Conservation (phyloP, 192 early-diverging fungal genomes). For the Chytriomyces sp. region DNA sequence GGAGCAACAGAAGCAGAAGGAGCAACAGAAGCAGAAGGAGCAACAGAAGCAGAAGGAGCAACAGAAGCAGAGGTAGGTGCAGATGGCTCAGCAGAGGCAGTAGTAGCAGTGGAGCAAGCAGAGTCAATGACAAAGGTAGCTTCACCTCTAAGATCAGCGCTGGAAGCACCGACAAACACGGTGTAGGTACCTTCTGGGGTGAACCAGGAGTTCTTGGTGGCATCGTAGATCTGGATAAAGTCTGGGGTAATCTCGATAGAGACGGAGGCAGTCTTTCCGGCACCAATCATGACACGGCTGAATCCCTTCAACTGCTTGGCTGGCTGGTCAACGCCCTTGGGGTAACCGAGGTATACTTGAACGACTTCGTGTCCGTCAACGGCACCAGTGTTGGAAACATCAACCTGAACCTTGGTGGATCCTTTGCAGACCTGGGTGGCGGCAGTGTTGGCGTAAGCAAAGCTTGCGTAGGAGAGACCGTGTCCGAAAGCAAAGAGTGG, state of each 20-base stretch:
- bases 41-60: not conserved
- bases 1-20: not conserved
- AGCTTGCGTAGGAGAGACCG: constrained; percentile 70
- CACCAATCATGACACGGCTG: constrained; percentile 43
- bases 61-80: not conserved
- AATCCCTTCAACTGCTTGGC: constrained; percentile 49
- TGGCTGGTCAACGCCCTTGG: constrained; percentile 35
- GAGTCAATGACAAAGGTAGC: constrained; percentile 2
- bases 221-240: constrained; percentile 56
- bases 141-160: constrained; percentile 50
- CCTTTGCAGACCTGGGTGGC: constrained; percentile 1
- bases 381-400: constrained; percentile 49
- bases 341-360: constrained; percentile 52
- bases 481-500: constrained; percentile 65
- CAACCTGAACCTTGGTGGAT: constrained; percentile 59
- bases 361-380: constrained; percentile 50
- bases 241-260: constrained; percentile 43
- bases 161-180: constrained; percentile 57
- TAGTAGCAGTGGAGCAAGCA: not conserved
- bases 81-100: not conserved
- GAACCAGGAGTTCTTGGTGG: constrained; percentile 39
- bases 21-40: no score
- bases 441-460: constrained; percentile 51
- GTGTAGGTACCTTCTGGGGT: constrained; percentile 54
- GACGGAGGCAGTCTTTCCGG: constrained; percentile 50